A percentile compares a stretch with the other conserved stretches of the same genome.
Conservation (phyloP, 2,329 filamentous ascomycete genomes). For the Fusarium austroafricanum region DNA sequence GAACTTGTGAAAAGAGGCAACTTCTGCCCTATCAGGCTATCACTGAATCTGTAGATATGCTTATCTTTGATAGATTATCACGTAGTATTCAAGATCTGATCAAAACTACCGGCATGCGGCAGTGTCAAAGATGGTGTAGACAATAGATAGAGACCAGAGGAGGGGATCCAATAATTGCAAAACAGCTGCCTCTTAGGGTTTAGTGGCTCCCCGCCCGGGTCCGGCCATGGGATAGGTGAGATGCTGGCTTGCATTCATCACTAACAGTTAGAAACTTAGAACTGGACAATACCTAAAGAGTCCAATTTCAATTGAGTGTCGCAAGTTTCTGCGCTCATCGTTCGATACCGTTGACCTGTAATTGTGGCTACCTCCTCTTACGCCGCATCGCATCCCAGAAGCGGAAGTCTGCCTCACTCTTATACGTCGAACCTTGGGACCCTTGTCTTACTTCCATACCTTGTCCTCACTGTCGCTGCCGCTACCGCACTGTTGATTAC, state of each 20-base stretch:
- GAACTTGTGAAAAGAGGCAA: neutral
- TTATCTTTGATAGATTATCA: constrained; percentile 6
- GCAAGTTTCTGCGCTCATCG: constrained; percentile 10
- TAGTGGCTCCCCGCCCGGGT: constrained; percentile 44
- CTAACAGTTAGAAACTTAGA: constrained; percentile 19
- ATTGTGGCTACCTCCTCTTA: constrained; percentile 36
- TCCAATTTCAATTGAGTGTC: neutral
- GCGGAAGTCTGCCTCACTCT: constrained; percentile 24
- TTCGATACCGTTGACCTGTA: constrained; percentile 28
- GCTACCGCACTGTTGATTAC: neutral
- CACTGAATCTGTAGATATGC: neutral
- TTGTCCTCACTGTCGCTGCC: constrained; percentile 6
- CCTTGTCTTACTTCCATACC: constrained; percentile 25
- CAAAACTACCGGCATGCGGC: constrained; percentile 23
- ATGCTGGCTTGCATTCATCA: neutral
- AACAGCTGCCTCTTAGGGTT: constrained; percentile 48
- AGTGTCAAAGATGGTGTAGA: constrained; percentile 23
- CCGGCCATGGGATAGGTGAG: constrained; percentile 25
- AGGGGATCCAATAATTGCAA: constrained; percentile 33
- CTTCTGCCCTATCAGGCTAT: neutral
- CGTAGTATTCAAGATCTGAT: constrained; percentile 11
- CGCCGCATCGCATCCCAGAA: constrained; percentile 1
- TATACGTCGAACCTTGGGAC: constrained; percentile 29
- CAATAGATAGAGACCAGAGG: constrained; percentile 2
- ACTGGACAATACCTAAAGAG: constrained; percentile 6